A percentile compares a stretch with the other conserved stretches of the same genome.
phyloP scores from a whole-genome alignment of 768 basidiomycete species.

The Mycena vulgaris region DNA sequence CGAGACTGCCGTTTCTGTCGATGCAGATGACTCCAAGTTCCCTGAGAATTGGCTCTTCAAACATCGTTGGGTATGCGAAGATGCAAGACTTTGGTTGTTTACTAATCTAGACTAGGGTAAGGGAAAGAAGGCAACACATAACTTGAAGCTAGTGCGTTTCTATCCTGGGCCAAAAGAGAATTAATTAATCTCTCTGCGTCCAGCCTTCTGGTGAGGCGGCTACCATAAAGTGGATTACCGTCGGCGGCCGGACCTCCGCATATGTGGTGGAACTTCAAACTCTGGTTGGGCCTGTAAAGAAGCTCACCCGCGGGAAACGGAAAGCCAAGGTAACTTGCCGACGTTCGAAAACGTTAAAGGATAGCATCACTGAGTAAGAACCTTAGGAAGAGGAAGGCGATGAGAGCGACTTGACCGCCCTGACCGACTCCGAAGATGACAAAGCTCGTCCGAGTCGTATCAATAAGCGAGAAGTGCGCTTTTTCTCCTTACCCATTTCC shows the following conservation, averaged over 20 bases:
- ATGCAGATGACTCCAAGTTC: conserved; percentile 79
- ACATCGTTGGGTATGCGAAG: conserved; percentile 71
- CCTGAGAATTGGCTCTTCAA: conserved; percentile 79
- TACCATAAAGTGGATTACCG: conserved; percentile 81
- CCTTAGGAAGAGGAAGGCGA: conserved; percentile 34
- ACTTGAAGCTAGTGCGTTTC: conserved; percentile 62
- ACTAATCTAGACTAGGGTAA: conserved; percentile 62
- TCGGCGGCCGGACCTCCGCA: conserved; percentile 85
- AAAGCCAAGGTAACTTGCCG: conserved; percentile 32
- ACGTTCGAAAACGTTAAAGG: conserved; percentile 17
- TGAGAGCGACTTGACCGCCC: conserved; percentile 41
- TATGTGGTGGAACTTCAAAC: conserved; percentile 76
- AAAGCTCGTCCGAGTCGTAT: conserved; percentile 16
- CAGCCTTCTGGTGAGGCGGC: conserved; percentile 81
- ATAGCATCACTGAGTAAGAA: conserved; percentile 10
- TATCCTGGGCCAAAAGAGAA: not conserved
- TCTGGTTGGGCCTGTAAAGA: conserved; percentile 39
- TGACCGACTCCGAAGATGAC: conserved; percentile 42
- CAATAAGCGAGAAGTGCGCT: conserved; percentile 25
- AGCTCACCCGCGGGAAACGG: conserved; percentile 31
- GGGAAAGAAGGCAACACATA: conserved; percentile 66
- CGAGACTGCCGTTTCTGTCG: conserved; percentile 71
- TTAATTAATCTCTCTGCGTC: conserved; percentile 21
- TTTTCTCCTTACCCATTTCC: conserved; percentile 12
- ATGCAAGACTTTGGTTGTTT: not conserved